Percentiles rank a stretch among this genome's conserved stretches.
These are phyloP conservation scores for Rhizoclosmatium sp. DNA, from an alignment of 192 early-diverging fungal species.

Conservation along the genomic window DNA sequence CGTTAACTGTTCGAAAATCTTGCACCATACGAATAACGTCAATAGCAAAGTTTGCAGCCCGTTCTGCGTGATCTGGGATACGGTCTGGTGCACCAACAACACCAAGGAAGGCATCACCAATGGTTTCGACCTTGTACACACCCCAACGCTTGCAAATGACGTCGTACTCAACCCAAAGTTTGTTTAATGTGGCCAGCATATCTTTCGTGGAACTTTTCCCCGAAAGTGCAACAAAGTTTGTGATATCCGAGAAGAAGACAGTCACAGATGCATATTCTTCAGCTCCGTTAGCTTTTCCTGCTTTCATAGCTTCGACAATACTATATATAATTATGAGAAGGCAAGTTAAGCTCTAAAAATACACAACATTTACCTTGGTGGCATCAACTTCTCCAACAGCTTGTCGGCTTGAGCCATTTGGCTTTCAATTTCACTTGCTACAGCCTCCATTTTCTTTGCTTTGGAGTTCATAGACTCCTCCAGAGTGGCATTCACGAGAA, in stretches of 20 bases:
- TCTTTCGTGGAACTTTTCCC: conserved; percentile 40
- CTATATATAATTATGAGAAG: background rate
- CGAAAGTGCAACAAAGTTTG: conserved; percentile 50
- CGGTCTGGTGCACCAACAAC: conserved; percentile 37
- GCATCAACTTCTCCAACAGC: conserved; percentile 45
- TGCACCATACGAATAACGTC: conserved; percentile 47
- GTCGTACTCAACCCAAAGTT: conserved; percentile 44
- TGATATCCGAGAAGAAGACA: conserved; percentile 55
- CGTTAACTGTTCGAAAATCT: conserved; percentile 42
- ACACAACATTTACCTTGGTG: conserved; percentile 16
- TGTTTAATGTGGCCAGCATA: conserved; percentile 48
- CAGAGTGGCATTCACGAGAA: conserved; percentile 52
- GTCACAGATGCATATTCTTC: conserved; percentile 50
- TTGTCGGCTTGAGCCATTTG: conserved; percentile 43
- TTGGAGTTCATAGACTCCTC: conserved; percentile 49
- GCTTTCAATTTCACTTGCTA: conserved; percentile 42
- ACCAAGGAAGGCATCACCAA: conserved; percentile 46
- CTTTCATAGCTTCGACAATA: conserved; percentile 48
- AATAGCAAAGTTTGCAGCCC: conserved; percentile 38
- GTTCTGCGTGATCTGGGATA: conserved; percentile 39
- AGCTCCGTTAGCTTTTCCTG: conserved; percentile 44
- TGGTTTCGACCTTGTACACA: conserved; percentile 59
- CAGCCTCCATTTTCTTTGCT: conserved; percentile 37
- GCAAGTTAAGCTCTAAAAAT: background rate
- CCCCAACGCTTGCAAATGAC: conserved; percentile 49